These are phyloP conservation scores for Suhomyces pyralidae DNA, from an alignment of 805 yeast genomes.

Conservation along the genomic window DNA sequence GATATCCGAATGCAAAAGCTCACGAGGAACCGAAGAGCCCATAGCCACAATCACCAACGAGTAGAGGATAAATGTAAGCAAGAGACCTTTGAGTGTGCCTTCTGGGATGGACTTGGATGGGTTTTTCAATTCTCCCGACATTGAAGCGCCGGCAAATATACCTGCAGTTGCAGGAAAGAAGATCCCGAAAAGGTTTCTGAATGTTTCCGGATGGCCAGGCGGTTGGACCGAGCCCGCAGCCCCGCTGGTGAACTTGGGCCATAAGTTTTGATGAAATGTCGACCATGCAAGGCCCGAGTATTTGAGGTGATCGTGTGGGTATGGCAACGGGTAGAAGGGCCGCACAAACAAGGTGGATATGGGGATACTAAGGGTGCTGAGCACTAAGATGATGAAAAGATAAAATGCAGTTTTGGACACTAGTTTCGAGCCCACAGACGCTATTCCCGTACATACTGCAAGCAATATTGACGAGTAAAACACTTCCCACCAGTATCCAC, in stretches of 20 bases:
- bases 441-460: constrained; percentile 67
- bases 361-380: constrained; percentile 81
- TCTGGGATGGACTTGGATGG: constrained; percentile 90
- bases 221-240: constrained; percentile 85
- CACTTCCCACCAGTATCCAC: constrained; percentile 65
- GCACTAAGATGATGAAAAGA: constrained; percentile 60
- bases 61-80: constrained; percentile 74
- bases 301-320: constrained; percentile 41
- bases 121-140: constrained; percentile 88
- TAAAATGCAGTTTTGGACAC: constrained; percentile 82
- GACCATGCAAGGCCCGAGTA: constrained; percentile 76
- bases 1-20: constrained; percentile 70
- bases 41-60: constrained; percentile 76
- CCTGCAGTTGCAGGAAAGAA: constrained; percentile 99
- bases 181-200: constrained; percentile 85
- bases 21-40: constrained; percentile 79
- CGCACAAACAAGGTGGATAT: constrained; percentile 62
- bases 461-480: constrained; percentile 69
- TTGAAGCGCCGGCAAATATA: constrained; percentile 96
- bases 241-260: constrained; percentile 79
- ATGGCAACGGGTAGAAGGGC: constrained; percentile 52
- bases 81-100: constrained; percentile 87
- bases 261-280: constrained; percentile 62
- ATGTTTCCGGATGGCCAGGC: constrained; percentile 56
- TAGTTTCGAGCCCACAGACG: constrained; percentile 74